Conservation (phyloP, 306 rosid genomes). For the Neltuma alba region DNA sequence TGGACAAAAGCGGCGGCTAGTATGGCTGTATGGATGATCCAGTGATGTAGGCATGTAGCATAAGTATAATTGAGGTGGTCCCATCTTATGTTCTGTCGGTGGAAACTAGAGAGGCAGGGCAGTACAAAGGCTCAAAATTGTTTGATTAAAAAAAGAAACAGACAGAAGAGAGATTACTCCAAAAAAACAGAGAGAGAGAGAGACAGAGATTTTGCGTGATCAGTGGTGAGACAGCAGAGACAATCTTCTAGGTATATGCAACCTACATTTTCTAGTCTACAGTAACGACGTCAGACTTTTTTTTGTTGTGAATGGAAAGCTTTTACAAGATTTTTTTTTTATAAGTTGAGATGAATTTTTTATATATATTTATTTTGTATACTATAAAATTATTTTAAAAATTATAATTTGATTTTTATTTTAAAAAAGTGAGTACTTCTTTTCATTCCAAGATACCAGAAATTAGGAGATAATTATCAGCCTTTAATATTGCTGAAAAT, state of each 20-base stretch:
- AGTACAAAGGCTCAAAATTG: not conserved
- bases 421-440: too few relatives aligned
- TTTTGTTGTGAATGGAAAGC: not conserved
- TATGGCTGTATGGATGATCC: not conserved
- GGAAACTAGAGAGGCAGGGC: not conserved
- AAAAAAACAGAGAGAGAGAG: too few relatives aligned
- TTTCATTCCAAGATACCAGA: not conserved
- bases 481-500: not conserved
- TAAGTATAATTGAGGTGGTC: not conserved
- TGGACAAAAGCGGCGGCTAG: not conserved
- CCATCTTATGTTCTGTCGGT: conserved; percentile 21
- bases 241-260: not conserved
- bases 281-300: not conserved
- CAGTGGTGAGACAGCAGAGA: not conserved
- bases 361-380: too few relatives aligned
- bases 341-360: too few relatives aligned
- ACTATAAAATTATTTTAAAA: too few relatives aligned
- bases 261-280: not conserved
- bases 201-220: not conserved
- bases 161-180: too few relatives aligned
- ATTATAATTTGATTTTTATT: too few relatives aligned
- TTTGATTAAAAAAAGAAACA: not conserved
- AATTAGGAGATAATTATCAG: not conserved
- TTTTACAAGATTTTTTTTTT: too few relatives aligned
- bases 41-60: not conserved